These are phyloP conservation scores for Lepidium didymum DNA, from an alignment of 345 rosid genomes.

Conservation along the genomic window DNA sequence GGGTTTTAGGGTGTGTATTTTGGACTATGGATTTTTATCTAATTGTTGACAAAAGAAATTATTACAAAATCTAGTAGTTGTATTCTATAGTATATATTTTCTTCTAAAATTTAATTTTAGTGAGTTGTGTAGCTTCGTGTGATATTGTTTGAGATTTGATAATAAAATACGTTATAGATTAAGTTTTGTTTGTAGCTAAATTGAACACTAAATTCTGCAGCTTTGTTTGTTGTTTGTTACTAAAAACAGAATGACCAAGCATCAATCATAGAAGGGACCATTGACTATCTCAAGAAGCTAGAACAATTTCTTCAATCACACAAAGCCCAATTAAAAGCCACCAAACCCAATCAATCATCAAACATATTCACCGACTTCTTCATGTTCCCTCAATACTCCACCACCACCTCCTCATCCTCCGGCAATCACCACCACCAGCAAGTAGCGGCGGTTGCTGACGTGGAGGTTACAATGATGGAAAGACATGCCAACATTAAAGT, in stretches of 20 bases:
- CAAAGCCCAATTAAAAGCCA: conserved; percentile 32
- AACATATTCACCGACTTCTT: conserved; percentile 42
- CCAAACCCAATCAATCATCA: neutral
- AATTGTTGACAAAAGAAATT: no score
- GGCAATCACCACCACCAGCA: conserved; percentile 9
- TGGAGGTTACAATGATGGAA: conserved; percentile 60
- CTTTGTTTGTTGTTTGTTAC: neutral
- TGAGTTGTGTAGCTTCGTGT: no score
- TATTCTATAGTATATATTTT: no score
- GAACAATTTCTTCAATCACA: conserved; percentile 56
- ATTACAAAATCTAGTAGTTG: no score
- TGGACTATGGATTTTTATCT: no score
- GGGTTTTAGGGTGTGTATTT: no score
- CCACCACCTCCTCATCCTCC: neutral
- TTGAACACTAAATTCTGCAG: neutral
- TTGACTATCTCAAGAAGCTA: conserved; percentile 60
- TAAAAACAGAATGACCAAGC: conserved; percentile 59
- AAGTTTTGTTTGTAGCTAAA: neutral
- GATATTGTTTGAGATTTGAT: no score
- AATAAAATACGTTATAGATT: no score
- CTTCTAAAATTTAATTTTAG: no score
- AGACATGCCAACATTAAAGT: conserved; percentile 56
- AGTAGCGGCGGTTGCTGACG: conserved; percentile 34
- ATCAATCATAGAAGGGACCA: conserved; percentile 71
- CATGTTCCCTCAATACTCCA: conserved; percentile 51